phyloP scores from a whole-genome alignment of 2,329 filamentous ascomycete species.

The Cytospora paraplurivora region DNA sequence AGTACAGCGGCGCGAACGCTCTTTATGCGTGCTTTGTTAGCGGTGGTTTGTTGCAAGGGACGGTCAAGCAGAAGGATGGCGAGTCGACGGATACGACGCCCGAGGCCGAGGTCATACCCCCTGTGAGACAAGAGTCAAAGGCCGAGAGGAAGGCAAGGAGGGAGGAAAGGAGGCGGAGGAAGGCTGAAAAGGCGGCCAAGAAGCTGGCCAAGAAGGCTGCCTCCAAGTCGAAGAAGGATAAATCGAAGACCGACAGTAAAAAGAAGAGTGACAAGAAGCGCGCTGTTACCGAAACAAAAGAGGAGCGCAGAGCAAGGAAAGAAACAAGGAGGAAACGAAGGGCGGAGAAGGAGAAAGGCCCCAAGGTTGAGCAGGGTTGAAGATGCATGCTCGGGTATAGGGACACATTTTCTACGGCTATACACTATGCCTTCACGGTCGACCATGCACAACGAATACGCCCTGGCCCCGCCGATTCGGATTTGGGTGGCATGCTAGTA shows the following conservation, averaged over 20 bases:
- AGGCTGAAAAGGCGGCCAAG: slow-evolving; percentile 34
- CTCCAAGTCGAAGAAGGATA: slow-evolving; percentile 16
- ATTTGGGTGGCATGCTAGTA: background rate
- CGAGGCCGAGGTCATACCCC: slow-evolving; percentile 35
- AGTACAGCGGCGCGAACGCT: slow-evolving; percentile 62
- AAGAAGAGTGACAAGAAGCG: slow-evolving; percentile 31
- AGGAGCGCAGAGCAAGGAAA: slow-evolving; percentile 29
- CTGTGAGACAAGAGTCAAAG: slow-evolving; percentile 33
- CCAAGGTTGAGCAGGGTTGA: slow-evolving; percentile 23
- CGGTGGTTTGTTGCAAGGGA: slow-evolving; percentile 77
- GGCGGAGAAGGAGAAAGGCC: slow-evolving; percentile 33
- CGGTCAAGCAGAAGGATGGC: slow-evolving; percentile 47
- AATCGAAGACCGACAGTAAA: slow-evolving; percentile 12
- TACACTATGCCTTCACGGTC: background rate
- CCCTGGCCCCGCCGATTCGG: background rate
- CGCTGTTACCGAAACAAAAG: slow-evolving; percentile 30
- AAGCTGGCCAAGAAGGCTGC: slow-evolving; percentile 18
- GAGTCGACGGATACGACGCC: slow-evolving; percentile 34
- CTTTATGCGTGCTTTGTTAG: slow-evolving; percentile 85
- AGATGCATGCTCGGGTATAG: background rate
- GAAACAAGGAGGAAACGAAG: slow-evolving; percentile 35
- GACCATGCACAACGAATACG: background rate
- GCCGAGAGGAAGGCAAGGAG: slow-evolving; percentile 42
- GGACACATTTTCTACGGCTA: background rate
- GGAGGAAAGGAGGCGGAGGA: slow-evolving; percentile 38